A percentile compares a stretch with the other conserved stretches of the same genome.
Evolutionary conservation across 768 basidiomycete genomes (phyloP).

Genomic region (Rubroboletus satanas): DNA sequence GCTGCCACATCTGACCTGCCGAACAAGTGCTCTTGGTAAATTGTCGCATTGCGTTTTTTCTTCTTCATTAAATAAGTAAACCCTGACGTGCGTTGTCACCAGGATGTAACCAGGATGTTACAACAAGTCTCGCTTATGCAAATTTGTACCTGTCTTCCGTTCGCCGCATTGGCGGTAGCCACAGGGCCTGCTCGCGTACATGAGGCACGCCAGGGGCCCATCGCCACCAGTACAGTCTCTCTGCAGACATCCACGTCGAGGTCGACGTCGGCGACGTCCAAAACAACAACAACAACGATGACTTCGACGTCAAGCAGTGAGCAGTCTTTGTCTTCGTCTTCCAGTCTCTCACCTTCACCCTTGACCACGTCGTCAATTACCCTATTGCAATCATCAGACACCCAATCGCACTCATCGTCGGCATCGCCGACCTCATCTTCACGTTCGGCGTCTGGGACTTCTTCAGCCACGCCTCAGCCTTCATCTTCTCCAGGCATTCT

Average conservation of each 20-base stretch:
- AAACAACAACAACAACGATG: conserved; percentile 8
- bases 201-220: conserved; percentile 23
- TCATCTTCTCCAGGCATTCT: conserved; percentile 16
- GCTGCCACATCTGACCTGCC: neutral
- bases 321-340: conserved; percentile 6
- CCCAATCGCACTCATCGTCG: neutral
- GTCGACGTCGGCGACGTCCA: neutral
- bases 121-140: conserved; percentile 1
- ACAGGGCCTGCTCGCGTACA: conserved; percentile 10
- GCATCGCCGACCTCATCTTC: conserved; percentile 7
- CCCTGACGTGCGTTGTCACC: neutral
- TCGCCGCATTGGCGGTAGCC: conserved; percentile 14
- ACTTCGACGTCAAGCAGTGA: conserved; percentile 14
- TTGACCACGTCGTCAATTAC: neutral
- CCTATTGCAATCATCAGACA: neutral
- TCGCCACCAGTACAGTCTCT: conserved; percentile 10
- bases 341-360: neutral
- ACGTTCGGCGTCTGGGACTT: conserved; percentile 9
- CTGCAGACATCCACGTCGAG: neutral
- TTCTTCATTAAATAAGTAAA: neutral
- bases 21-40: neutral
- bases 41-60: neutral
- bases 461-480: conserved; percentile 15
- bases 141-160: conserved; percentile 4
- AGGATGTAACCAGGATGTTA: conserved; percentile 1